These are phyloP conservation scores for Novymonas esmeraldas DNA, from an alignment of 208 protist species.

Conservation along the genomic window DNA sequence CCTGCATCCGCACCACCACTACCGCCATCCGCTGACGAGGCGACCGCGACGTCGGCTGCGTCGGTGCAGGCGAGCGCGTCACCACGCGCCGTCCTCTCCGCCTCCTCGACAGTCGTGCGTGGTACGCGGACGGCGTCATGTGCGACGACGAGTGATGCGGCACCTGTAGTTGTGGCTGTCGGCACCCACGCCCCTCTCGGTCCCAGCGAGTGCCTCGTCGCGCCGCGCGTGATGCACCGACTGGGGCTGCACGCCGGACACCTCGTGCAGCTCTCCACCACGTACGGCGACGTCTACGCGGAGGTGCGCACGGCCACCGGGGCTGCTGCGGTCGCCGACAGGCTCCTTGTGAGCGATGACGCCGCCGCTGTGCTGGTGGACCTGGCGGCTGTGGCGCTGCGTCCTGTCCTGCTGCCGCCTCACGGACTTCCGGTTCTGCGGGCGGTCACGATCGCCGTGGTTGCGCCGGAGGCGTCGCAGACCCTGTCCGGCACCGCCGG, in stretches of 20 bases:
- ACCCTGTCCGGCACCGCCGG: not conserved
- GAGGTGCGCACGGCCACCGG: slow-evolving; percentile 23
- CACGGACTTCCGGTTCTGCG: slow-evolving; percentile 17
- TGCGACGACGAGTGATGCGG: not conserved
- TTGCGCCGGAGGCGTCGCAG: slow-evolving; percentile 6
- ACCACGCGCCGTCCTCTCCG: not conserved
- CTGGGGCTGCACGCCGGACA: slow-evolving; percentile 19
- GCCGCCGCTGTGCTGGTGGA: slow-evolving; percentile 30
- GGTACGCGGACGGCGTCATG: not conserved
- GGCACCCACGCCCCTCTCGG: slow-evolving; percentile 11
- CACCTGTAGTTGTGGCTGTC: not conserved
- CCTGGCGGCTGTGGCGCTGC: slow-evolving; percentile 10
- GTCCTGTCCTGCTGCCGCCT: slow-evolving; percentile 1
- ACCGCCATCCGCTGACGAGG: not conserved
- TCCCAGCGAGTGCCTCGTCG: slow-evolving; percentile 22
- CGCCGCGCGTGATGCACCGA: slow-evolving; percentile 11
- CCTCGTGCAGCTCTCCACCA: slow-evolving; percentile 17
- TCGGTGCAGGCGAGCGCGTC: too few relatives aligned
- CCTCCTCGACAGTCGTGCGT: not conserved
- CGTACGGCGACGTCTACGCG: slow-evolving; percentile 19
- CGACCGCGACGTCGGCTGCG: not conserved
- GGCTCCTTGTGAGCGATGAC: slow-evolving; percentile 29
- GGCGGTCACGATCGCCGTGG: slow-evolving; percentile 14
- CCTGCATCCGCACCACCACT: not conserved
- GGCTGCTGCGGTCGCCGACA: slow-evolving; percentile 1